These are phyloP conservation scores for Phytopythium mirpurense DNA, from an alignment of 352 stramenopile species.

Conservation along the genomic window DNA sequence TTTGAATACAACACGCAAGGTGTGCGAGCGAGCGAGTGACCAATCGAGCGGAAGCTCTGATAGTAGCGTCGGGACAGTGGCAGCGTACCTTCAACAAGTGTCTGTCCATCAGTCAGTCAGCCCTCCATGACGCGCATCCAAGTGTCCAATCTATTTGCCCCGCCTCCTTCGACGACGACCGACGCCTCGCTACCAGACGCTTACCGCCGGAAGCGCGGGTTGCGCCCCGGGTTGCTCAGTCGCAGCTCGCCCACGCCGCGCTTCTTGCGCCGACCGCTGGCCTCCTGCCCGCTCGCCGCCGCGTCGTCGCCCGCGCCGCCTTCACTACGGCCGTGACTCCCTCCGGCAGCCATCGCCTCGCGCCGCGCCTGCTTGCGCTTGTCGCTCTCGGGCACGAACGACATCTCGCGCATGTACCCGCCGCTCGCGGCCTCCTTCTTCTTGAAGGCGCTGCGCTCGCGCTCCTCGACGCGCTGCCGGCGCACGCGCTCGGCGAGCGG, in stretches of 20 bases:
- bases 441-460: conserved; percentile 78
- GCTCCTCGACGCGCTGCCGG: conserved; percentile 66
- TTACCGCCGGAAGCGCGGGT: conserved; percentile 58
- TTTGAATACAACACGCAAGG: conserved; percentile 3
- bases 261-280: conserved; percentile 63
- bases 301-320: conserved; percentile 13
- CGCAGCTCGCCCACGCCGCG: conserved; percentile 74
- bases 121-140: too few species aligned
- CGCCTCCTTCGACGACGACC: too few species aligned
- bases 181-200: too few species aligned
- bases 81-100: too few species aligned
- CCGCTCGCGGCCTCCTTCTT: conserved; percentile 56
- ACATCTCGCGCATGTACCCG: conserved; percentile 83
- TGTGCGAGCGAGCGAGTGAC: too few species aligned
- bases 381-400: conserved; percentile 65
- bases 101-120: too few species aligned
- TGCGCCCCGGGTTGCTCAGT: conserved; percentile 39
- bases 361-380: conserved; percentile 45
- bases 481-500: conserved; percentile 72
- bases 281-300: conserved; percentile 13
- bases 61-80: too few species aligned
- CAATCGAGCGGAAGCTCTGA: too few species aligned
- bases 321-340: background rate
- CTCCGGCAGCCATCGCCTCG: conserved; percentile 5
- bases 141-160: too few species aligned